Evolutionary conservation across 192 early-diverging fungal species (phyloP).

Genomic region (Geranomyces michiganensis): DNA sequence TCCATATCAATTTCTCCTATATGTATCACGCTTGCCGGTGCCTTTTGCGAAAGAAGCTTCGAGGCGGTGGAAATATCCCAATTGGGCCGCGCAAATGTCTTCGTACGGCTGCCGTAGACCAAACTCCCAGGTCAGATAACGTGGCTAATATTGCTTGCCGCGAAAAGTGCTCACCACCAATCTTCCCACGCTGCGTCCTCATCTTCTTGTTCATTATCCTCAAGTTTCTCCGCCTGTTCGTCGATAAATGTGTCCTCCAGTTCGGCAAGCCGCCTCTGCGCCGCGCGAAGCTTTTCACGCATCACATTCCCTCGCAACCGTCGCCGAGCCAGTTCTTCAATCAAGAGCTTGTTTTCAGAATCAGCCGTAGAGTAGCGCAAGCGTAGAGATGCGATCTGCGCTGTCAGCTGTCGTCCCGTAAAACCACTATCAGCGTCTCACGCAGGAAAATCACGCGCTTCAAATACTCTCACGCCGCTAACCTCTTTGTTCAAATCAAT

Average conservation of each 20-base stretch:
- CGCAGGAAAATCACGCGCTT: neutral
- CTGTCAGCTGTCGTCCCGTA: conserved; percentile 34
- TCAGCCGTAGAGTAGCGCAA: conserved; percentile 23
- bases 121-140: neutral
- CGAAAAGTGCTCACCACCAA: conserved; percentile 39
- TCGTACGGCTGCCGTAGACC: conserved; percentile 18
- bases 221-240: neutral
- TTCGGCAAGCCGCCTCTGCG: neutral
- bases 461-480: no score
- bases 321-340: conserved; percentile 40
- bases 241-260: neutral
- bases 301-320: conserved; percentile 30
- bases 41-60: conserved; percentile 38
- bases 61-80: conserved; percentile 50
- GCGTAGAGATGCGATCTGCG: conserved; percentile 30
- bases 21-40: conserved; percentile 46
- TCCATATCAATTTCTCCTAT: conserved; percentile 30
- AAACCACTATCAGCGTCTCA: no score
- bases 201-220: neutral
- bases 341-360: conserved; percentile 35
- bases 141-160: conserved; percentile 4
- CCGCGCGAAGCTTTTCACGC: conserved; percentile 21
- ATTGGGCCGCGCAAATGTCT: conserved; percentile 12
- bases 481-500: conserved; percentile 35
- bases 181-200: conserved; percentile 41